A percentile compares a stretch with the other conserved stretches of the same genome.
Evolutionary conservation across 2,329 filamentous ascomycete genomes (phyloP).

Genomic region (Gyromitra esculenta): DNA sequence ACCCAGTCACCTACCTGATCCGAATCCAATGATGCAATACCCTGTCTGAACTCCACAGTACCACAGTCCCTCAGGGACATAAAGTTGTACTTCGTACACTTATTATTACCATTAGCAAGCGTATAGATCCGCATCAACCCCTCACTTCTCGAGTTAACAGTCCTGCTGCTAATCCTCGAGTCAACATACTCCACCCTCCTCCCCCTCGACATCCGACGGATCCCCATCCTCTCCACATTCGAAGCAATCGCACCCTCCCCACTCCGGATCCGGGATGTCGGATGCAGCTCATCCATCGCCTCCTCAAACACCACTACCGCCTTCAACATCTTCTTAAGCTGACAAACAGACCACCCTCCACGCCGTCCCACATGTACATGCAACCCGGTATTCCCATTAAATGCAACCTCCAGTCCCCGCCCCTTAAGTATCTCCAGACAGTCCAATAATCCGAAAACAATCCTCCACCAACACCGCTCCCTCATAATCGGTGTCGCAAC

Average conservation of each 20-base stretch:
- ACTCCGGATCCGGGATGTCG: neutral
- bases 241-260: neutral
- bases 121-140: neutral
- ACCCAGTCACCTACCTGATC: constrained; percentile 9
- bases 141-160: constrained; percentile 7
- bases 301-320: constrained; percentile 30
- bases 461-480: constrained; percentile 6
- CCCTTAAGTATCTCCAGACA: neutral
- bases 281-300: constrained; percentile 23
- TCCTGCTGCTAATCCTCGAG: constrained; percentile 14
- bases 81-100: constrained; percentile 36
- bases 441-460: neutral
- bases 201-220: neutral
- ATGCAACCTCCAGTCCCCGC: neutral
- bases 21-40: constrained; percentile 16
- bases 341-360: constrained; percentile 21
- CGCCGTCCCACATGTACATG: constrained; percentile 24
- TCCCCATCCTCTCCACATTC: constrained; percentile 21
- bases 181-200: constrained; percentile 25
- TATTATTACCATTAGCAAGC: constrained; percentile 20
- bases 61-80: neutral
- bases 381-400: constrained; percentile 15
- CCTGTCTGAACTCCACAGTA: constrained; percentile 24
- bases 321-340: constrained; percentile 33
- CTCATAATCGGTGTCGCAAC: constrained; percentile 26